Base-by-base conservation (phyloP, 192 early-diverging fungal species). In the Geranomyces michiganensis region DNA sequence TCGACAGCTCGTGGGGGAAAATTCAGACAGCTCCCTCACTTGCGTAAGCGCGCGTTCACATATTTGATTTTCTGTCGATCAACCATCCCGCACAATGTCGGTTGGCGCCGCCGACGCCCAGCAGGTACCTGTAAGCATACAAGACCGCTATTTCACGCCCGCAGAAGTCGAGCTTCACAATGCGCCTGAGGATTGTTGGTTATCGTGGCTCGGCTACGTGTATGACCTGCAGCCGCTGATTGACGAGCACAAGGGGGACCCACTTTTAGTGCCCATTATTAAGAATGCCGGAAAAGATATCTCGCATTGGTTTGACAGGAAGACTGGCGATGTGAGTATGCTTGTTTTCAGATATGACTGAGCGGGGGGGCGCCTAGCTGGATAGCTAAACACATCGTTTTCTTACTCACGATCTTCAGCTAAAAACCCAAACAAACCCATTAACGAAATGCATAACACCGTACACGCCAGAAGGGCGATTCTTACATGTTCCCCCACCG, bases 251-350 rank as follows among this genome's bases (percentile, higher is more conserved):
- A 53, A 65, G 63, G 80, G 80, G 21, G 77, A 81, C 51, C 79
- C 84, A 7, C 69, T 83, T 14, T 56, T 84, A 29, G 73, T 47
- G 15, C 86, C 86, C 19, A 84, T 88, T 26, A 66, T 86, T 29
- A 77, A 74, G 41, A 86, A 86, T 69, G 86, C 86, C n/a, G 86
- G 86, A 3, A 78, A 76, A 58, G 86, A 88, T 68, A 85, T 88
- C 30, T 85, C 82, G 1, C 82, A 88, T 67, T 88, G 86, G 86
- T 88, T 88, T 65, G 82, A 87, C 68, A 71, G 27, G 19, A 46
- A 56, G 56, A 86, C 77, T 45, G 81, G 84, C 14, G 79, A 84
- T 49, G 82, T 88, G 65, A 55, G 72, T 27, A 32, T 7, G 58
- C 22, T 29, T 56, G 55, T 9, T 47, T 14, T 47, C 19, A 10